Percentiles rank a stretch among this genome's conserved stretches.
Conservation (phyloP, 163 green algal species). For the Scenedesmus sp. region DNA sequence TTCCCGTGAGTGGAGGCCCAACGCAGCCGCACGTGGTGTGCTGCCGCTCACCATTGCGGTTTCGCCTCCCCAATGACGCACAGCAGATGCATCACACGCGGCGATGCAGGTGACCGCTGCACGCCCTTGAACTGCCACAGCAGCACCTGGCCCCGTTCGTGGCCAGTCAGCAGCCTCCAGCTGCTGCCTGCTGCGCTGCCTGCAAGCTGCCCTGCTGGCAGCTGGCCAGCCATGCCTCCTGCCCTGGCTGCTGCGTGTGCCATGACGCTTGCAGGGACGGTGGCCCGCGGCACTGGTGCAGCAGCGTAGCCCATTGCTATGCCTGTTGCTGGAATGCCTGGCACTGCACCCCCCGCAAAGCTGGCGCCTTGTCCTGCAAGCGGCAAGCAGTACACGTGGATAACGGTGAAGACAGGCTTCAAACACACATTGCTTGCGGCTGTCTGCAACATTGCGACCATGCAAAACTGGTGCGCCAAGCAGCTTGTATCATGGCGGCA, state of each 20-base stretch:
- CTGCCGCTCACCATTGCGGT: slow-evolving; percentile 6
- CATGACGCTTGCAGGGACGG: slow-evolving; percentile 26
- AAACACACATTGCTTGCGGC: not conserved
- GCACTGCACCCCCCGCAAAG: not conserved
- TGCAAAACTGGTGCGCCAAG: not conserved
- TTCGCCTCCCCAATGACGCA: slow-evolving; percentile 18
- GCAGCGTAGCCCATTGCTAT: slow-evolving; percentile 31
- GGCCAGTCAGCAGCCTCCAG: slow-evolving; percentile 50
- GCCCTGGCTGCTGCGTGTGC: not conserved
- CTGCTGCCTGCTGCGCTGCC: not conserved
- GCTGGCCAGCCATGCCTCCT: not conserved
- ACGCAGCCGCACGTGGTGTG: not conserved
- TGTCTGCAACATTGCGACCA: not conserved
- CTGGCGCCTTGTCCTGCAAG: not conserved
- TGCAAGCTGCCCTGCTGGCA: not conserved
- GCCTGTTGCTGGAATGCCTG: slow-evolving; percentile 28
- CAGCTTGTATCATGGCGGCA: not conserved
- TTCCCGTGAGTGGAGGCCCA: not conserved
- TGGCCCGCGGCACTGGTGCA: not conserved
- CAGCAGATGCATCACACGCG: slow-evolving; percentile 20
- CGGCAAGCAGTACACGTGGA: not conserved
- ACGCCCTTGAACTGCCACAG: slow-evolving; percentile 41
- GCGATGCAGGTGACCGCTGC: not conserved
- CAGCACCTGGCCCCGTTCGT: slow-evolving; percentile 44
- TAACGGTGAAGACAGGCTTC: too few relatives aligned